Conservation (phyloP, 2,329 filamentous ascomycete species). For the Fusarium globosum region DNA sequence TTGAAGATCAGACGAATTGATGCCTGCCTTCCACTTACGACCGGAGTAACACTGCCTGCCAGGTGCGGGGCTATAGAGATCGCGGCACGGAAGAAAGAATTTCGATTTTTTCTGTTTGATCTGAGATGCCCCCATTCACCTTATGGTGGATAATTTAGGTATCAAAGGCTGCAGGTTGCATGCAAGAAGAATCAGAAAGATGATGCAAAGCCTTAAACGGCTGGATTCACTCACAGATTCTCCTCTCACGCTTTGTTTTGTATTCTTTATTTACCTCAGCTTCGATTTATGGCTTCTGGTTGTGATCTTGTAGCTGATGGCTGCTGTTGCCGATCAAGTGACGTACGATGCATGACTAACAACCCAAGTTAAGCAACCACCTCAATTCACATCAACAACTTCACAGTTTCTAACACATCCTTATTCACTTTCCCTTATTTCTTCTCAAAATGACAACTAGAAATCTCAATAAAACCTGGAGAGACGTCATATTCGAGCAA, state of each 20-base stretch:
- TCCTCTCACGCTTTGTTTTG: fast-evolving
- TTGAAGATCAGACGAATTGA: not conserved
- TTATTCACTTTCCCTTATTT: not conserved
- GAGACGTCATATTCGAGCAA: slow-evolving; percentile 9
- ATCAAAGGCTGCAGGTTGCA: not conserved
- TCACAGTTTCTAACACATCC: not conserved
- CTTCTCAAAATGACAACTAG: slow-evolving; percentile 13
- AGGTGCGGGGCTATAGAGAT: too few species aligned
- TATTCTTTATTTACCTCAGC: fast-evolving
- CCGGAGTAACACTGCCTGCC: not conserved
- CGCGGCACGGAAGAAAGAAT: fast-evolving
- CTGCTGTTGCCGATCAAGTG: not conserved
- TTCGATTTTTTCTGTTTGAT: not conserved
- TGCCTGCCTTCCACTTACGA: not conserved
- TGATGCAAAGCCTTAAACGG: not conserved
- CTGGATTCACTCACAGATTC: fast-evolving
- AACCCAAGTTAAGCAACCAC: not conserved
- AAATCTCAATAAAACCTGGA: slow-evolving; percentile 24
- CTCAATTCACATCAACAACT: not conserved
- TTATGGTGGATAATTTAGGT: not conserved
- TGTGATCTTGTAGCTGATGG: not conserved
- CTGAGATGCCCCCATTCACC: not conserved
- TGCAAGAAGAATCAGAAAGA: not conserved
- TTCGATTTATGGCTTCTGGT: not conserved
- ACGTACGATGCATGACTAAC: not conserved